Percentiles rank a stretch among this genome's conserved stretches.
Conservation (phyloP, 2,329 filamentous ascomycete genomes). For the Fusarium concolor region DNA sequence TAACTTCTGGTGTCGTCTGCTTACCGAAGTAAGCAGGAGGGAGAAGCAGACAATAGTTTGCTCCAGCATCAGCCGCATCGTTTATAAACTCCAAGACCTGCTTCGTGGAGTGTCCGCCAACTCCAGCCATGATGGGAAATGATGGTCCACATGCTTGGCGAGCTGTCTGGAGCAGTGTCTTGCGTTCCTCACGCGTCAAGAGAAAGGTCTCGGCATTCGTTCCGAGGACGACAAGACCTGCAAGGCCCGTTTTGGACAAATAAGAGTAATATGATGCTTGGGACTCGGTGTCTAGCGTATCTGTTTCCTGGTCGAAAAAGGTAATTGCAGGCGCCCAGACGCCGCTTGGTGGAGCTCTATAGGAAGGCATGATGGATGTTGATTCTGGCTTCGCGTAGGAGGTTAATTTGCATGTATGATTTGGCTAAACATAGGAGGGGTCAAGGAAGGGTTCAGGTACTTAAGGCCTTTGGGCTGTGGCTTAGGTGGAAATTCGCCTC, state of each 20-base stretch:
- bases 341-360: slow-evolving; percentile 47
- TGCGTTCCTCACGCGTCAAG: slow-evolving; percentile 68
- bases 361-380: slow-evolving; percentile 24
- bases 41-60: slow-evolving; percentile 70
- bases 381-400: not conserved
- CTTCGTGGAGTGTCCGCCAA: slow-evolving; percentile 71
- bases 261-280: slow-evolving; percentile 65
- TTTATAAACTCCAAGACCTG: slow-evolving; percentile 70
- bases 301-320: slow-evolving; percentile 63
- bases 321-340: slow-evolving; percentile 67
- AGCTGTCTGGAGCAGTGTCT: slow-evolving; percentile 66
- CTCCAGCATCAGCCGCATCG: slow-evolving; percentile 71
- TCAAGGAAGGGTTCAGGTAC: slow-evolving; percentile 22
- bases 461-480: slow-evolving; percentile 20
- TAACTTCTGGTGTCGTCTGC: slow-evolving; percentile 67
- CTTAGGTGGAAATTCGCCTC: not conserved
- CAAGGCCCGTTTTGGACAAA: slow-evolving; percentile 61
- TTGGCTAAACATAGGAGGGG: not conserved
- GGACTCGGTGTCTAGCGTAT: slow-evolving; percentile 59
- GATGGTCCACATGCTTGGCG: slow-evolving; percentile 84
- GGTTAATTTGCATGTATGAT: not conserved
- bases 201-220: slow-evolving; percentile 69
- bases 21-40: slow-evolving; percentile 75
- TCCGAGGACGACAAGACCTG: slow-evolving; percentile 65
- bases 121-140: slow-evolving; percentile 84